A percentile compares a stretch with the other conserved stretches of the same genome.
These are phyloP conservation scores for Pyrenochaeta sp. DNA, from an alignment of 2,329 filamentous ascomycete species.

Conservation along the genomic window DNA sequence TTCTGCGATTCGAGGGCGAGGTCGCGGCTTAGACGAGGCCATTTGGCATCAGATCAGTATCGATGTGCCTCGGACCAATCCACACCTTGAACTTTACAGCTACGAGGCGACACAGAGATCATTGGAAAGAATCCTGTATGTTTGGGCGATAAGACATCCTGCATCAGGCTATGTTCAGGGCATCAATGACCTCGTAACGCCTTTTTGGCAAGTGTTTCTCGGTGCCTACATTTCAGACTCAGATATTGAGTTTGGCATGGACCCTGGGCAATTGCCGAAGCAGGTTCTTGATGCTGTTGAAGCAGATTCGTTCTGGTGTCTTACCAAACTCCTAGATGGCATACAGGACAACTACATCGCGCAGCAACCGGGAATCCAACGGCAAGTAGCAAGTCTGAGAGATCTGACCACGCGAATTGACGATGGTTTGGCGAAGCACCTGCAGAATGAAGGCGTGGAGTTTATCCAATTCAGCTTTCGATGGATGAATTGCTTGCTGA, in stretches of 20 bases:
- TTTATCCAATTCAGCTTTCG: conserved; percentile 99
- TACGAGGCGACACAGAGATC: conserved; percentile 96
- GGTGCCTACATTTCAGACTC: conserved; percentile 94
- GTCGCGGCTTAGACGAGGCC: conserved; percentile 89
- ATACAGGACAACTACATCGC: conserved; percentile 99
- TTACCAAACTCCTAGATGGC: conserved; percentile 96
- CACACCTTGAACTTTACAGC: conserved; percentile 91
- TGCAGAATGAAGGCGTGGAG: conserved; percentile 90
- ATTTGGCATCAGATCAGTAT: conserved; percentile 99
- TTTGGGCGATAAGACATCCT: conserved; percentile 97
- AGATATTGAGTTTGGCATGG: conserved; percentile 93
- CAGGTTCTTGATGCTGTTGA: conserved; percentile 95
- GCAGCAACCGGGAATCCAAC: conserved; percentile 93
- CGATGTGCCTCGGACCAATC: conserved; percentile 94
- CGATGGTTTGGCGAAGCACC: conserved; percentile 79
- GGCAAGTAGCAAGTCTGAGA: conserved; percentile 86
- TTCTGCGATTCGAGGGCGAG: conserved; percentile 64
- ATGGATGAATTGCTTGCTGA: conserved; percentile 99
- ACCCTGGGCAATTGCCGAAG: conserved; percentile 90
- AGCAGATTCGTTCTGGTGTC: conserved; percentile 97
- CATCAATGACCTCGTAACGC: conserved; percentile 97
- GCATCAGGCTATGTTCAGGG: conserved; percentile 98
- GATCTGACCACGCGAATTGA: conserved; percentile 94
- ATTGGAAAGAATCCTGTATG: conserved; percentile 91
- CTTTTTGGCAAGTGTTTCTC: conserved; percentile 97